Base-by-base conservation (phyloP, 2,329 filamentous ascomycete species). In the Pyrenophora seminiperda region DNA sequence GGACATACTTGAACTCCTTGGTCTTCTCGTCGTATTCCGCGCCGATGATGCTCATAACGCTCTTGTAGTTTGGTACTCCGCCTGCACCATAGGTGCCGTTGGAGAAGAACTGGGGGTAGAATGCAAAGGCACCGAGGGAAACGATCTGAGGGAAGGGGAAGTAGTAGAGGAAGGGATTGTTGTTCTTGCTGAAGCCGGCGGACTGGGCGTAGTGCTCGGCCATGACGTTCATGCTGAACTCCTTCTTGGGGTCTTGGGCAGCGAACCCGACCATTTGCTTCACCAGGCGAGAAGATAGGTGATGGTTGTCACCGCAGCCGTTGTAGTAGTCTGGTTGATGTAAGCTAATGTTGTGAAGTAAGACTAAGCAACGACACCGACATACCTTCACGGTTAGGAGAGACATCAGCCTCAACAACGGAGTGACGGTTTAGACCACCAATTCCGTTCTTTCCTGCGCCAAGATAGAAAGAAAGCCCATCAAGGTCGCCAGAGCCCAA, bases 31-130 rank as follows among this genome's bases (percentile, higher is more conserved):
- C 74, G 18, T 75, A 72, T 22, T 81, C 72, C 4, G 70, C 78
- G 50, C 74, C 81, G 61, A 82, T 80, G 56, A 71, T 75, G 44
- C 73, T 74, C 46, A 82, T 65, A 5, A 71, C 72, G 31, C 68
- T 59, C 38, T 63, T 50, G 33, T 61, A 57, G 38, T 62, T 74
- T 31, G 71, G 56, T 19, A 73, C 66, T 53, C 73, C 71, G 13
- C 69, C 71, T 1, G 56, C 56, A 14, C 65, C 68, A 49, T 71
- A 72, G 11, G 70, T 74, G 15, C 69, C 67, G 54, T 73, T 73
- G 31, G 65, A 15, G 68, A 68, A 70, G 67, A 66, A 60, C 4
- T 55, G 37, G 3, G 58, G 62, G 29, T 64, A 61, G 51, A 65
- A 66, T 46, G 59, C 52, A 45, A 63, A 65, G 32, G 76, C 79